phyloP scores from a whole-genome alignment of 192 early-diverging fungal species.

The Mortierella hygrophila region DNA sequence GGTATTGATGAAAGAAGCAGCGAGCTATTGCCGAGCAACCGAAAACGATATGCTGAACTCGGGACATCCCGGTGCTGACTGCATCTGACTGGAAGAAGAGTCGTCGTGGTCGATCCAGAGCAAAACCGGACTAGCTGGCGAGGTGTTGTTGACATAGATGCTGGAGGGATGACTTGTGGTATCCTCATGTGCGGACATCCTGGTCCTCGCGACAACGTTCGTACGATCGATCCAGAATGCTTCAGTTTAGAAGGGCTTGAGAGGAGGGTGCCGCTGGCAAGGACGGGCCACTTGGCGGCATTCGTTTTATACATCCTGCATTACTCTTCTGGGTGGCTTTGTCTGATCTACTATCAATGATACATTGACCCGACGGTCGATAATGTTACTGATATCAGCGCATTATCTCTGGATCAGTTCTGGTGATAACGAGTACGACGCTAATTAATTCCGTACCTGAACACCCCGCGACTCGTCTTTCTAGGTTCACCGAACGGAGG shows the following conservation, averaged over 20 bases:
- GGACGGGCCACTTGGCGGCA: conserved; percentile 30
- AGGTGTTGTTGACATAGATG: neutral
- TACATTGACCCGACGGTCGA: too few species aligned
- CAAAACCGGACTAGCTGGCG: too few species aligned
- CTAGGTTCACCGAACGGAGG: neutral
- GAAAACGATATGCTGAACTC: neutral
- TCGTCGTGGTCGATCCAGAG: neutral
- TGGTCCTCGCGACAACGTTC: neutral
- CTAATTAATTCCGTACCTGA: neutral
- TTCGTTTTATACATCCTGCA: conserved; percentile 45
- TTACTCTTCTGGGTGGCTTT: neutral
- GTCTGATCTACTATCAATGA: neutral
- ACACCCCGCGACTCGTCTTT: neutral
- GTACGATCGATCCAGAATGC: neutral
- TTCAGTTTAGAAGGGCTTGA: neutral
- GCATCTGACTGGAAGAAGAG: neutral
- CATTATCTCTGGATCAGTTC: too few species aligned
- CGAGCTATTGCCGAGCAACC: neutral
- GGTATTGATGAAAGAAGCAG: neutral
- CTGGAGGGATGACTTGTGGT: neutral
- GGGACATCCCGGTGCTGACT: neutral
- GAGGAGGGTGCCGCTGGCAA: conserved; percentile 9
- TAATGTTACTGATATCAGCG: too few species aligned
- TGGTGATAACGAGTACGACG: too few species aligned
- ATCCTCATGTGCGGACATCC: neutral